Percentiles rank a stretch among this genome's conserved stretches.
These are phyloP conservation scores for Phytopythium delawarense DNA, from an alignment of 352 stramenopile genomes.

Conservation along the genomic window DNA sequence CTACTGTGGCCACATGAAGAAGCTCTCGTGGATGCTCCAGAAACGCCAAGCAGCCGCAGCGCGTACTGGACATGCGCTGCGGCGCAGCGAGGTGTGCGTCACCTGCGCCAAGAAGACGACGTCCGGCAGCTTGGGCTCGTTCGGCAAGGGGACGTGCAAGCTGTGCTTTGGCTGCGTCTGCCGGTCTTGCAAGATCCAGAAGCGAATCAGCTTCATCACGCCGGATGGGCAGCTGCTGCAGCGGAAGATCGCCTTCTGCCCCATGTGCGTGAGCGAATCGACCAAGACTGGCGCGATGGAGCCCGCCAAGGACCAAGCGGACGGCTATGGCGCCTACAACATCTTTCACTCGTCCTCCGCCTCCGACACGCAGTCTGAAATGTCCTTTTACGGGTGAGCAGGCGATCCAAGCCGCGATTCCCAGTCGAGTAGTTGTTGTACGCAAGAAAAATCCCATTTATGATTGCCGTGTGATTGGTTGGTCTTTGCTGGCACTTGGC, in stretches of 20 bases:
- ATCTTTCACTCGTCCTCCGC: conserved; percentile 19
- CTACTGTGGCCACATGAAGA: conserved; percentile 34
- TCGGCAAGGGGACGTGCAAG: conserved; percentile 17
- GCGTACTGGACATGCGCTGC: background rate
- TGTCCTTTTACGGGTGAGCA: conserved; percentile 4
- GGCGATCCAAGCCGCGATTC: background rate
- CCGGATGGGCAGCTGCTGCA: conserved; percentile 25
- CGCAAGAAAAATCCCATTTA: background rate
- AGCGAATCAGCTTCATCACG: conserved; percentile 33
- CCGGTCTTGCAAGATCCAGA: conserved; percentile 28
- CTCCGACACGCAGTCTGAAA: conserved; percentile 25
- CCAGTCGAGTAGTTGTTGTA: background rate
- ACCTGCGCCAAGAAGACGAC: conserved; percentile 20
- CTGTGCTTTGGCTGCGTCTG: conserved; percentile 29
- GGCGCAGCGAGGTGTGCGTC: conserved; percentile 7
- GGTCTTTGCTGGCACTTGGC: no score
- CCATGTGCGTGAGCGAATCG: conserved; percentile 33
- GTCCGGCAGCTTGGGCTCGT: conserved; percentile 9
- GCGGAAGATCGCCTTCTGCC: conserved; percentile 34
- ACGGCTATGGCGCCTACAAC: conserved; percentile 23
- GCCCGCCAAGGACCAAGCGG: conserved; percentile 19
- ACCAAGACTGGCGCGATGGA: conserved; percentile 26
- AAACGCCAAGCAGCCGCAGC: conserved; percentile 1
- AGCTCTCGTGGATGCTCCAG: conserved; percentile 28
- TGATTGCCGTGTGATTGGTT: no score